Evolutionary conservation across 1,284 basidiomycete genomes (phyloP), one percentile per base, ranked within the genome.

Genomic region (Ustilago xerochloae): DNA sequence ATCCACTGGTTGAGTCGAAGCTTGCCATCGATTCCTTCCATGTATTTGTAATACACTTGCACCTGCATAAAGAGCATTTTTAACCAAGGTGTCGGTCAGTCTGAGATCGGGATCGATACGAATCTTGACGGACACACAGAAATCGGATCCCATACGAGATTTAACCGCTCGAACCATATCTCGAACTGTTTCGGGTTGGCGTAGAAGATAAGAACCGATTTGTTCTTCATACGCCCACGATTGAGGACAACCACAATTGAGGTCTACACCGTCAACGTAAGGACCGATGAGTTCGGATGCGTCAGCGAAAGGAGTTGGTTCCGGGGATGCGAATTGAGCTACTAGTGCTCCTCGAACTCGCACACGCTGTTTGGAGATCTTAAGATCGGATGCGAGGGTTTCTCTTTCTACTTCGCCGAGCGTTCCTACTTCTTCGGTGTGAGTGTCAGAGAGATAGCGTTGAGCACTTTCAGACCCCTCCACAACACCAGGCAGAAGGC

Each of bases 91-190:
- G 28, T 88, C 85, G 0, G 88, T 89, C 18, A 86, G 77, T 33
- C 86, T 79, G 20, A 85, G 79, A 64, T 89, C 87, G 6, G 84
- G 77, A 78, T 89, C 89, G 13, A 89, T 85, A 9, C 89, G 85
- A 53, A 90, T 89, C 84, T 90, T 90, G 69, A 90, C 87, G 49
- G 86, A 87, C 29, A 90, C 87, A n/a, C 87, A 87, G 71, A 86
- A 89, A 13, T 81, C 79, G 82, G 86, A 86, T 0, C 88, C 88
- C 53, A 89, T 83, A 4, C 88, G 81, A 50, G 85, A 86, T 59
- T 88, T 87, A n/a, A 87, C 87, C 0, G 85, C 79, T 13, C 87
- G 83, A 16, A 90, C 87, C 82, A 90, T 87, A 65, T 89, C 88
- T 4, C 86, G 81, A 3, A 89, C 88, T 2, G 86, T 80, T 50